Base-by-base conservation (phyloP, 1,284 basidiomycete species). In the Stereum hirsutum region DNA sequence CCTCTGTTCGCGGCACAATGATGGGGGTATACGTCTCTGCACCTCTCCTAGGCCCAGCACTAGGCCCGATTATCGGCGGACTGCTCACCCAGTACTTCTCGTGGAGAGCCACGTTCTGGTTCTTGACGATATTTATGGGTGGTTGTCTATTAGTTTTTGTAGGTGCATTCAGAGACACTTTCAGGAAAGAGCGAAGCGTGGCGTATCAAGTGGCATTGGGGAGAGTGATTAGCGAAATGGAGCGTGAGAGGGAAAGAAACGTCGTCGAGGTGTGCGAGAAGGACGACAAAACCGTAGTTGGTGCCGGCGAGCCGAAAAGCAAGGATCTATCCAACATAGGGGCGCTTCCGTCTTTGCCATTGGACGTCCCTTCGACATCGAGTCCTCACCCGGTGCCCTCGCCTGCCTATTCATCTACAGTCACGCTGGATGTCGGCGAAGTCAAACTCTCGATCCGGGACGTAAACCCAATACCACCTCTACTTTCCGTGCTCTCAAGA, bases 51-150 rank as follows among this genome's bases (percentile, higher is more conserved):
- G 76, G 85, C 1, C 75, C 75, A 6, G 68, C 81, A 2, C 53
- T 90, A 3, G 89, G 86, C 0, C 86, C 88, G 2, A 70, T 92
- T 32, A 57, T 79, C 23, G 81, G 81, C 3, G 90, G 89, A 2
- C 74, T 68, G 2, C 66, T 92, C 4, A 80, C 83, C 0, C 68
- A 81, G 48, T 72, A 67, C 0, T 82, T 83, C 57, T 70, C 68
- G 45, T 93, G 90, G 89, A 73, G 85, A 21, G 75, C 79, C 5
- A 76, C 79, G 0, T 89, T 93, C 58, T 93, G 86, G 72, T 89
- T 92, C 58, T 70, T 91, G 19, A 66, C 74, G 1, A 79, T 79
- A 34, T 72, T 82, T 42, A 76, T 75, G 6, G 75, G 74, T 5
- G 40, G 72, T 32, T 75, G 73, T 48, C 66, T 76, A 40, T 38